These are phyloP conservation scores for Chytriomyces confervae DNA, from an alignment of 192 early-diverging fungal genomes.

Conservation along the genomic window DNA sequence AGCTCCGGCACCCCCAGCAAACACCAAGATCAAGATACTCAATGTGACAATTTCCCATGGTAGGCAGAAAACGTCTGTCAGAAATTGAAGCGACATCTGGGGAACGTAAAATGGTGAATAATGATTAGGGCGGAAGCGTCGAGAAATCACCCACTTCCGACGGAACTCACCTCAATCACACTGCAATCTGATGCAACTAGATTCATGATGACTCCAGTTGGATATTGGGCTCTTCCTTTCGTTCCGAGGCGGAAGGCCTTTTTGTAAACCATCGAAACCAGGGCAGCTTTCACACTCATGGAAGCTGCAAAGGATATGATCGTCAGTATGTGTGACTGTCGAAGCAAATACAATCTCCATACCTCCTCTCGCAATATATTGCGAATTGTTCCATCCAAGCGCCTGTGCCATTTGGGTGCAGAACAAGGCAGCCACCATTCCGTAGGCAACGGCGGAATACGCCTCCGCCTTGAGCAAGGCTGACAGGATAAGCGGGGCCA, in stretches of 20 bases:
- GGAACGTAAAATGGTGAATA: conserved; percentile 52
- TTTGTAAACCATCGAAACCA: conserved; percentile 28
- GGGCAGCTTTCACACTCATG: conserved; percentile 27
- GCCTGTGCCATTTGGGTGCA: conserved; percentile 10
- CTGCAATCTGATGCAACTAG: conserved; percentile 20
- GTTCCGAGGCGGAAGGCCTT: conserved; percentile 23
- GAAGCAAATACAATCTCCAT: not conserved
- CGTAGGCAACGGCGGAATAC: not conserved
- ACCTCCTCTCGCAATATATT: conserved; percentile 27
- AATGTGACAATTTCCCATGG: conserved; percentile 68
- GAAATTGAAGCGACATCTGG: conserved; percentile 18
- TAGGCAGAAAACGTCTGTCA: conserved; percentile 22
- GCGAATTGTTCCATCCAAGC: conserved; percentile 31
- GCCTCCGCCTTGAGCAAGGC: not conserved
- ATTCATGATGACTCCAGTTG: conserved; percentile 28
- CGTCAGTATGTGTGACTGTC: not conserved
- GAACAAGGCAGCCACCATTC: conserved; percentile 12
- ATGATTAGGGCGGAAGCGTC: conserved; percentile 63
- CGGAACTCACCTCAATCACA: conserved; percentile 25
- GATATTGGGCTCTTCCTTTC: conserved; percentile 22
- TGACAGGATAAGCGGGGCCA: conserved; percentile 14
- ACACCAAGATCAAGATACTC: conserved; percentile 55
- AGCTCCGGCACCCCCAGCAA: conserved; percentile 50
- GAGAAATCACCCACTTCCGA: conserved; percentile 44
- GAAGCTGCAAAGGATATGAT: not conserved